Base-by-base conservation (phyloP, 108 stramenopile genomes). In the Discostella stelligeroides region DNA sequence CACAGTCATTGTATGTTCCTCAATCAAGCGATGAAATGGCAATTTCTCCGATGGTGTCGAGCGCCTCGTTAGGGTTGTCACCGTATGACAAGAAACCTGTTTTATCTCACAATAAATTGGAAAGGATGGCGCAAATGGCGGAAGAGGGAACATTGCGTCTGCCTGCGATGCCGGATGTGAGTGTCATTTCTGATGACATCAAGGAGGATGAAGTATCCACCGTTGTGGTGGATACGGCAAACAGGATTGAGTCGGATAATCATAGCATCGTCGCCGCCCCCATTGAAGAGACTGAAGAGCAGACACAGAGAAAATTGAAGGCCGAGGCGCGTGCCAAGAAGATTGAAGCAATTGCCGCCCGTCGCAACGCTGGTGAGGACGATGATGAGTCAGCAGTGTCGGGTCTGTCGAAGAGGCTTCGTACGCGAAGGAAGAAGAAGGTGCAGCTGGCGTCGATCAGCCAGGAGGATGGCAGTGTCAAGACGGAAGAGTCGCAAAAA, bases 1-100 rank as follows among this genome's bases (percentile, higher is more conserved):
- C 76, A 11, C 50, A 65, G 56, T 17, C 66, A 17, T 57, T 76
- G 37, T 69, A 69, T 21, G 41, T 76, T 7, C 57, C 57, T 0
- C 57, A 58, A 38, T 20, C 30, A 0, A 37, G 20, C 10, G 28
- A 54, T 54, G 25, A 15, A 6, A 28, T 18, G 53, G 24, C 28
- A 25, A 28, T 54, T 13, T 54, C 53, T 4, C 53, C 53, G 4
- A 54, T 54, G 53, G 53, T 54, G 53, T 54, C 53, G 18, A 29
- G 28, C 28, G 24, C 34, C 3, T 45, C 43, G n/a, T 45, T 58
- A 15, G 37, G 2, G 15, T 39, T 58, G 37, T n/a, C 57, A 20
- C 37, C 57, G 20, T 21, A 17, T 20, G 7, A 38, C 0, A 37
- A 20, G 34, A 58, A 67, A 56, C 24, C 5, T 47, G 10, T 59